phyloP scores from a whole-genome alignment of 2,329 filamentous ascomycete species.

The Sporothrix phasma region DNA sequence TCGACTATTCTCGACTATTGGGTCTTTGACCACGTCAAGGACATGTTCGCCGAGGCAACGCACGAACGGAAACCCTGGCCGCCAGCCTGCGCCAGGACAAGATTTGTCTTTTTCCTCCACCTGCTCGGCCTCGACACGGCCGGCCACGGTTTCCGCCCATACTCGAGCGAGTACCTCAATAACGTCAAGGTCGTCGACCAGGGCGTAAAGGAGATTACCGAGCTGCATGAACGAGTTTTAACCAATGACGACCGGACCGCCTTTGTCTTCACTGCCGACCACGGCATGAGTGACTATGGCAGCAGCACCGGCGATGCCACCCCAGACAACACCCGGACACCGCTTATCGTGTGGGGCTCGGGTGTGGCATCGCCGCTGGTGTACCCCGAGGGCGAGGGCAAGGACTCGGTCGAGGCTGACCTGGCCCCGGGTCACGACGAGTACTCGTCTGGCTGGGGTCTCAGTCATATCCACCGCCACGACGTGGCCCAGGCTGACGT shows the following conservation, averaged over 20 bases:
- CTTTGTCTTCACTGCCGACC: constrained; percentile 94
- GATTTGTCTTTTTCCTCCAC: constrained; percentile 89
- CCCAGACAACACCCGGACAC: constrained; percentile 94
- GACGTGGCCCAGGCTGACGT: constrained; percentile 93
- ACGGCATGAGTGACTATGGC: constrained; percentile 99
- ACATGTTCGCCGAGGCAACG: constrained; percentile 72
- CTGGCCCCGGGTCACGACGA: constrained; percentile 78
- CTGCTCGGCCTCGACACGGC: constrained; percentile 84
- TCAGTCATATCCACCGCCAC: constrained; percentile 71
- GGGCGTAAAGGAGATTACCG: constrained; percentile 74
- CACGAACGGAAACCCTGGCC: constrained; percentile 64
- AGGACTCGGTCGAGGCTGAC: constrained; percentile 16
- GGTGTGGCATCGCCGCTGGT: constrained; percentile 69
- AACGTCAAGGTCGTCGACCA: constrained; percentile 93
- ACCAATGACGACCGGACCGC: constrained; percentile 71
- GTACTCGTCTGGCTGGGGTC: constrained; percentile 79
- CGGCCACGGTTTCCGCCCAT: constrained; percentile 78
- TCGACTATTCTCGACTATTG: constrained; percentile 76
- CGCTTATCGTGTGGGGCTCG: constrained; percentile 86
- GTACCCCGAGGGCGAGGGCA: constrained; percentile 29
- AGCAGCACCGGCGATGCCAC: constrained; percentile 95
- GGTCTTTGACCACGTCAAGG: constrained; percentile 92
- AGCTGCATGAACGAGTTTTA: constrained; percentile 82
- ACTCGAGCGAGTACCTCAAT: constrained; percentile 87
- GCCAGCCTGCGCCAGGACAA: constrained; percentile 69